phyloP scores from a whole-genome alignment of 1,284 basidiomycete species.

The Cryptococcus sp. region DNA sequence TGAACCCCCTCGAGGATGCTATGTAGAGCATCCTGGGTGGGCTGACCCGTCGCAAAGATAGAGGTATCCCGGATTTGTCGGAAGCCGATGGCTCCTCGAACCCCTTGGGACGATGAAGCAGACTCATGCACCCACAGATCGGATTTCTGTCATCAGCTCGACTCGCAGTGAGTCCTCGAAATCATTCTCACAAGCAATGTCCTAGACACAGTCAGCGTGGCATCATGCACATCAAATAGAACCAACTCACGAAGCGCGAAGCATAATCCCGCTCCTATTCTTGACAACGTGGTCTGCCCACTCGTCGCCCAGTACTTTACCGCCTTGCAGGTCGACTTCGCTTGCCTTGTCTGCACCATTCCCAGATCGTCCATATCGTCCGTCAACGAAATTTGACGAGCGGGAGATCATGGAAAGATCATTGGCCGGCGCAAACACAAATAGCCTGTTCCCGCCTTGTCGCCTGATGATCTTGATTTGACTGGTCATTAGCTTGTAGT shows the following conservation, averaged over 20 bases:
- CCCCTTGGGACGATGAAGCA: constrained; percentile 55
- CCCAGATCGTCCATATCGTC: constrained; percentile 9
- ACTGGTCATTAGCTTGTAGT: constrained; percentile 48
- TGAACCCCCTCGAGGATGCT: constrained; percentile 71
- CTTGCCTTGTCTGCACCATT: constrained; percentile 8
- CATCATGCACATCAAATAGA: background rate
- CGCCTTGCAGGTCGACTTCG: constrained; percentile 71
- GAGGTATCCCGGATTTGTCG: constrained; percentile 75
- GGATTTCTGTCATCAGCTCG: constrained; percentile 65
- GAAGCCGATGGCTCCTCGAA: constrained; percentile 93
- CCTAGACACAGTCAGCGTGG: background rate
- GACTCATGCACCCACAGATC: constrained; percentile 82
- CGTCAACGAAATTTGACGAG: constrained; percentile 34
- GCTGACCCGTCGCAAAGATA: constrained; percentile 83
- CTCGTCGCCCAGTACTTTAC: constrained; percentile 83
- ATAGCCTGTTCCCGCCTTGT: constrained; percentile 69
- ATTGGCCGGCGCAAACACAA: constrained; percentile 79
- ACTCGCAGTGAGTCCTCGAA: constrained; percentile 1
- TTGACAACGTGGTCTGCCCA: constrained; percentile 89
- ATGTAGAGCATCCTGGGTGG: constrained; percentile 82
- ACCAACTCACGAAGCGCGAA: constrained; percentile 69
- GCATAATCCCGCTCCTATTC: constrained; percentile 88
- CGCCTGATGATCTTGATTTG: constrained; percentile 77
- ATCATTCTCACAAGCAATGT: background rate
- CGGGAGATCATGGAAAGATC: constrained; percentile 59